Base-by-base conservation (phyloP, 306 rosid species). In the Glycyrrhiza uralensis region DNA sequence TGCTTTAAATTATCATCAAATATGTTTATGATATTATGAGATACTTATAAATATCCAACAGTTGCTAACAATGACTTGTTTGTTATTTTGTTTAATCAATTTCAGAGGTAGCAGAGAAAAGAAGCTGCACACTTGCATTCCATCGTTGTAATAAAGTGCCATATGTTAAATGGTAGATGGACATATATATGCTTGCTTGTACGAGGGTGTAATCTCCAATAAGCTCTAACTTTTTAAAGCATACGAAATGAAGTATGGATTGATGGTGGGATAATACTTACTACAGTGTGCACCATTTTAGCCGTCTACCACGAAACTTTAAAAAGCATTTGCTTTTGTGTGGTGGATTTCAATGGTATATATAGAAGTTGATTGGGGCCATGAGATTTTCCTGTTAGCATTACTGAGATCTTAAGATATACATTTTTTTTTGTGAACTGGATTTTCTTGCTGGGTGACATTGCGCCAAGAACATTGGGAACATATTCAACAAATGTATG, bases 141-240 rank as follows among this genome's bases (percentile, higher is more conserved):
- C 61, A 49, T 64, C 30, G 28, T 47, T 68, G 59, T 67, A 75
- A 66, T 78, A 75, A 78, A 67, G 79, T 77, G 81, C 79, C 79
- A 69, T 61, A 30, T 72, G 49, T 69, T 54, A 52, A 41, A 49
- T 67, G 80, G 17, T 77, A 35, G 28, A 65, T 42, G 75, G 79
- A 69, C 36, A 78, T 30, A 63, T 66, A 72, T 49, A n/a, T n/a
- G n/a, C n/a, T n/a, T n/a, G 72, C 50, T 77, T 65, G 60, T 71
- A 76, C 61, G 13, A 76, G 70, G 75, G 47, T 55, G 67, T 74
- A 56, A 50, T 69, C 78, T 79, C 50, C 67, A 79, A 75, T 70
- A 82, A 74, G 74, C 79, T 52, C 71, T 20, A 66, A 22, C 29
- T 51, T 59, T n/a, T 42, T 64, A 61, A 72, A 52, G 80, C 79